phyloP scores from a whole-genome alignment of 306 rosid genomes.

The Acacia crassicarpa region DNA sequence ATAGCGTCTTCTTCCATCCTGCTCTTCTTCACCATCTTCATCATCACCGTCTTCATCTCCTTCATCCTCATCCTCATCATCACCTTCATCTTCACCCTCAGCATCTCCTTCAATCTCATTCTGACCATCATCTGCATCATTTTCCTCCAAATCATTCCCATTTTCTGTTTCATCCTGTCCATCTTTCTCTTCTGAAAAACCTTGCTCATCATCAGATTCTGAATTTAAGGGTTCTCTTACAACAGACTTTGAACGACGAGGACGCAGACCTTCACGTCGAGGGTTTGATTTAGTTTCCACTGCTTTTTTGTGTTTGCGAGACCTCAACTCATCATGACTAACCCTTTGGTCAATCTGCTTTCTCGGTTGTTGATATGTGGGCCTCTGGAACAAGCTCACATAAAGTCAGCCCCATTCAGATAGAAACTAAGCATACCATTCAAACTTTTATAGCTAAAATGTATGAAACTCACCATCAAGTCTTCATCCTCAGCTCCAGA shows the following conservation, averaged over 20 bases:
- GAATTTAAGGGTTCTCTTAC: constrained; percentile 47
- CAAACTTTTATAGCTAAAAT: constrained; percentile 13
- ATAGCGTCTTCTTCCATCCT: constrained; percentile 87
- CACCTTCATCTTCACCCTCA: constrained; percentile 58
- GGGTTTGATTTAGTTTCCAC: constrained; percentile 55
- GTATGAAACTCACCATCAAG: constrained; percentile 65
- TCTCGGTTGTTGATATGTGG: constrained; percentile 46
- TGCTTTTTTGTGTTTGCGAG: constrained; percentile 59
- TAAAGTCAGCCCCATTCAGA: constrained; percentile 34
- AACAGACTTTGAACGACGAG: constrained; percentile 69
- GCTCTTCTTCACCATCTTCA: constrained; percentile 76
- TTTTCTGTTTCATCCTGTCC: constrained; percentile 83
- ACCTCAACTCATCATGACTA: constrained; percentile 52
- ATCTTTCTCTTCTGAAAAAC: constrained; percentile 66
- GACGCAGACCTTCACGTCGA: constrained; percentile 93
- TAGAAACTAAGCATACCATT: constrained; percentile 27
- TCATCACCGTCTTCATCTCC: constrained; percentile 58
- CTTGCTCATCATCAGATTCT: constrained; percentile 74
- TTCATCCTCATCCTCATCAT: constrained; percentile 51
- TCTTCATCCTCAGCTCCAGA: constrained; percentile 74
- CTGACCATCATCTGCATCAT: constrained; percentile 83
- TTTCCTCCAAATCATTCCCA: constrained; percentile 78
- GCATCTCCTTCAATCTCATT: constrained; percentile 70
- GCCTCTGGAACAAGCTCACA: constrained; percentile 54
- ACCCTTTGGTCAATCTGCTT: constrained; percentile 46